These are phyloP conservation scores for Coccomyxa subellipsoidea DNA, from an alignment of 163 green algal species.

Conservation along the genomic window DNA sequence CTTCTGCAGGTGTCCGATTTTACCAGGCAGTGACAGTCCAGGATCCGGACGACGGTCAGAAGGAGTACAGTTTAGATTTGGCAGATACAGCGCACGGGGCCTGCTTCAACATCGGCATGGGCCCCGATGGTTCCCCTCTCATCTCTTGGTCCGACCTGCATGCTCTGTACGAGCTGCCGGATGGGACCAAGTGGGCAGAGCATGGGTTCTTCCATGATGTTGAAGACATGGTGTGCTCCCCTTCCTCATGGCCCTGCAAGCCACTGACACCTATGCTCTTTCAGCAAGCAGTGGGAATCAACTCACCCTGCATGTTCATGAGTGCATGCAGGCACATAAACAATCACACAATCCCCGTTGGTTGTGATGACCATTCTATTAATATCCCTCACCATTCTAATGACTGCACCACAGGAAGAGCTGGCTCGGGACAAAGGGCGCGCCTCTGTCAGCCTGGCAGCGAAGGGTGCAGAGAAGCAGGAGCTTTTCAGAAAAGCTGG, in stretches of 20 bases:
- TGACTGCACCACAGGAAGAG: neutral
- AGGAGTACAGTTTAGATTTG: constrained; percentile 18
- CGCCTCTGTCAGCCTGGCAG: neutral
- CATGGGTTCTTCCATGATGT: constrained; percentile 38
- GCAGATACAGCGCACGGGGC: constrained; percentile 34
- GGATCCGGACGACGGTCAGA: constrained; percentile 35
- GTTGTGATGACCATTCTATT: neutral
- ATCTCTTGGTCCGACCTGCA: constrained; percentile 43
- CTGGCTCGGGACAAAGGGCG: neutral
- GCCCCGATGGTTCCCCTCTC: constrained; percentile 31
- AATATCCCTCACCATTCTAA: no score
- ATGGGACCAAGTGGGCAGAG: constrained; percentile 45
- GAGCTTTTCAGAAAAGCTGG: constrained; percentile 31
- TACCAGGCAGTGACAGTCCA: constrained; percentile 32
- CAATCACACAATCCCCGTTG: neutral
- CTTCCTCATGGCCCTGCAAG: no score
- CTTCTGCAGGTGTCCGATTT: constrained; percentile 36
- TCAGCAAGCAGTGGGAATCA: no score
- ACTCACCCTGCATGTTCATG: no score
- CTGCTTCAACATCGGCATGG: constrained; percentile 45
- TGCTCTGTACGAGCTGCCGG: constrained; percentile 41
- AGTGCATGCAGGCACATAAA: no score
- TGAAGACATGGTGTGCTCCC: constrained; percentile 37
- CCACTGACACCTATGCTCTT: no score
- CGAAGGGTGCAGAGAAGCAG: neutral